Evolutionary conservation across 768 basidiomycete species (phyloP).

Genomic region (Trametes elegans): DNA sequence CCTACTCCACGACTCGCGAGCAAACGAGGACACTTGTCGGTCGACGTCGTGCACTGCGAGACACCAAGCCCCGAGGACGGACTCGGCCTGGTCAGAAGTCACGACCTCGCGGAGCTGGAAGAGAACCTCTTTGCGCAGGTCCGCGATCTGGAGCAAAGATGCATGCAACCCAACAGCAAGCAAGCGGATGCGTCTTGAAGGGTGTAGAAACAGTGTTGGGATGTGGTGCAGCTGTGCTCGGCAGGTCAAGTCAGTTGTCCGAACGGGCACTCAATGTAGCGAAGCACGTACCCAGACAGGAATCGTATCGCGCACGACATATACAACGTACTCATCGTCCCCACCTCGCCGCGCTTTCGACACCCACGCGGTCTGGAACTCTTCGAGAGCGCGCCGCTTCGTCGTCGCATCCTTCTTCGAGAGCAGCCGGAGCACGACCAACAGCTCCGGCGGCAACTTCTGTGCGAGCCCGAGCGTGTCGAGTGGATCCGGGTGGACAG

Average conservation of each 20-base stretch:
- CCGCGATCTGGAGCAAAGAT: slow-evolving; percentile 57
- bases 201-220: slow-evolving; percentile 77
- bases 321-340: slow-evolving; percentile 38
- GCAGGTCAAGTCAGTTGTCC: neutral
- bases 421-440: slow-evolving; percentile 76
- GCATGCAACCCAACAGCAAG: slow-evolving; percentile 61
- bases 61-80: slow-evolving; percentile 70
- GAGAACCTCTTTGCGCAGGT: slow-evolving; percentile 47
- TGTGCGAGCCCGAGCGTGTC: slow-evolving; percentile 79
- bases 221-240: slow-evolving; percentile 75
- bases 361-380: slow-evolving; percentile 69
- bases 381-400: slow-evolving; percentile 81
- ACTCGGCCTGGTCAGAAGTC: slow-evolving; percentile 49
- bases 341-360: slow-evolving; percentile 46
- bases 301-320: slow-evolving; percentile 55
- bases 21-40: slow-evolving; percentile 50
- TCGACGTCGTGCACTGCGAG: slow-evolving; percentile 73
- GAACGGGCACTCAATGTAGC: neutral
- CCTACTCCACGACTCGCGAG: slow-evolving; percentile 54
- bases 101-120: slow-evolving; percentile 45
- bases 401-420: slow-evolving; percentile 91
- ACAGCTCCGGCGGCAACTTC: slow-evolving; percentile 73
- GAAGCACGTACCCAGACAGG: slow-evolving; percentile 84
- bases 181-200: slow-evolving; percentile 70
- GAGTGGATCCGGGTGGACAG: slow-evolving; percentile 78